Evolutionary conservation across 257 asterid genomes (phyloP), one percentile per base, ranked within the genome.

Genomic region (Dorcoceras hygrometricum): DNA sequence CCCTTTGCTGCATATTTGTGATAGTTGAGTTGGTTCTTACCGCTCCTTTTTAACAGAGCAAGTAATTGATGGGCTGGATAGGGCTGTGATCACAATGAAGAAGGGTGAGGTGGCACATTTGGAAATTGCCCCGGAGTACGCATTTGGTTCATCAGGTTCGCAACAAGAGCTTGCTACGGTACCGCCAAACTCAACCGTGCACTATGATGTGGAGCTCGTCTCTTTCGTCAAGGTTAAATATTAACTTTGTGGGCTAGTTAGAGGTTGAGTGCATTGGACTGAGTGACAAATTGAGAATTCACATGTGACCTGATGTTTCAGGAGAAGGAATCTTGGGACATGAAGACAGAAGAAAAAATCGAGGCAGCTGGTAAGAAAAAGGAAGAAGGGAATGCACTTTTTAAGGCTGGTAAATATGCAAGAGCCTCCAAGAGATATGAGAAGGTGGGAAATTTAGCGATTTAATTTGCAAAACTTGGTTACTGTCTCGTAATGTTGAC

Each of bases 321-420:
- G 94, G 94, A 87, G 14, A 87, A 81, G 71, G 92, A 87, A 68
- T 87, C 95, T 5, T 88, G 90, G 95, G 93, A 88, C 31, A 81
- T 88, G 95, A 81, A 72, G 66, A 81, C 87, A 0, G 64, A 78
- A 11, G 90, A 82, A 26, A 87, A 85, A 34, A 85, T 88, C 7
- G 95, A 81, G 69, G 90, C 90, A 31, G 90, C 90, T 19, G 85
- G 83, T 19, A 81, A 83, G 75, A 88, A 81, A 70, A 88, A 88
- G 80, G 95, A 85, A 80, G 90, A 85, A 76, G 95, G 92, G 4
- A 87, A 87, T 58, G 75, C 76, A 4, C 69, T 80, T 54, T 85
- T 83, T 57, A 87, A 85, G 68, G 87, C 83, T 0, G 92, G 95
- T 23, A 87, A 85, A 70, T 83, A 81, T 27, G 65, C 60, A 28